Evolutionary conservation across 305 asterid species (phyloP).

Genomic region (Fraxinus ornus): DNA sequence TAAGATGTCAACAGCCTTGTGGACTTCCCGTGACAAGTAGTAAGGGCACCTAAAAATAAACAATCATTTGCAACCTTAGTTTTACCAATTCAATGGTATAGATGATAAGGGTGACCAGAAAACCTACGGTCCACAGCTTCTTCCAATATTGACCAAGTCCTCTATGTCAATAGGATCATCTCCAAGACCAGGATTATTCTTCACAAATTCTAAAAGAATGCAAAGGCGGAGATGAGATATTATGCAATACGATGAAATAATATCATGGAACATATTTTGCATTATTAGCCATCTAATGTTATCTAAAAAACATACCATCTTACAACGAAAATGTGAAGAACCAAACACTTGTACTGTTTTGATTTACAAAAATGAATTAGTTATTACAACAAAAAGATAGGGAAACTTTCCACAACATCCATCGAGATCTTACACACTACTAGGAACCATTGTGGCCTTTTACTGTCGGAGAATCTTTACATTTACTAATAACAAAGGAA

Average conservation of each 20-base stretch:
- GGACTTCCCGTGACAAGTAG: conserved; percentile 88
- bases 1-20: conserved; percentile 81
- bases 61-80: conserved; percentile 31
- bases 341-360: background rate
- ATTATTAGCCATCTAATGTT: background rate
- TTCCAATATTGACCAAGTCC: conserved; percentile 92
- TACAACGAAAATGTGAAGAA: background rate
- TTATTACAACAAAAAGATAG: background rate
- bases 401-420: background rate
- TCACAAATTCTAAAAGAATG: conserved; percentile 55
- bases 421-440: background rate
- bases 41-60: conserved; percentile 80
- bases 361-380: background rate
- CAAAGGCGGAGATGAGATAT: conserved; percentile 14
- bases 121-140: conserved; percentile 84
- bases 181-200: conserved; percentile 68
- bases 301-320: background rate
- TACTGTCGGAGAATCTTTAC: background rate
- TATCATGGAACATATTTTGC: background rate
- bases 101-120: conserved; percentile 28
- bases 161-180: conserved; percentile 97
- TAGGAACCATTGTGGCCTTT: background rate
- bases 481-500: background rate
- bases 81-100: conserved; percentile 24
- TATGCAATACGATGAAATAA: background rate